Evolutionary conservation across 78 protist species (phyloP).

Genomic region (Creolimax fragrantissima): DNA sequence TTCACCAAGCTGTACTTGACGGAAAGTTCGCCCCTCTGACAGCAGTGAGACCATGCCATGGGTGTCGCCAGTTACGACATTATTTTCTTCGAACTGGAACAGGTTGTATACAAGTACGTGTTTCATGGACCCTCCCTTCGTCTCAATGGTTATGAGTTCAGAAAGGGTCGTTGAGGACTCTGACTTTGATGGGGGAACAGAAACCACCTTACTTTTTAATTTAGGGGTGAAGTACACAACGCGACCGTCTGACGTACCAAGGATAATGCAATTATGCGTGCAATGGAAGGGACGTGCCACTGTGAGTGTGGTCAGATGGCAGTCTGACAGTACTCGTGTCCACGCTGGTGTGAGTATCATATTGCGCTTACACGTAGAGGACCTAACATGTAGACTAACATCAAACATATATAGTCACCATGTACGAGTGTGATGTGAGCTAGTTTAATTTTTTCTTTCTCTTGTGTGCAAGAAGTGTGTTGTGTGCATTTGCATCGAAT

Average conservation of each 20-base stretch:
- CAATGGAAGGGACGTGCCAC: not conserved
- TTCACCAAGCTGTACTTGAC: not conserved
- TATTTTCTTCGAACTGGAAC: not conserved
- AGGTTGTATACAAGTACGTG: not conserved
- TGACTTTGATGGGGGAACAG: no score
- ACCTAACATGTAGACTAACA: no score
- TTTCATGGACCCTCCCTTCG: not conserved
- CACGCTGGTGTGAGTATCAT: not conserved
- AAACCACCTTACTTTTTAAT: not conserved
- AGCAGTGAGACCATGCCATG: not conserved
- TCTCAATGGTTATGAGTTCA: not conserved
- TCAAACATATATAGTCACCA: no score
- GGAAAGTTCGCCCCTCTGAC: not conserved
- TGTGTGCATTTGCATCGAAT: no score
- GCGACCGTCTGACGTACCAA: not conserved
- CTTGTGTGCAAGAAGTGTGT: no score
- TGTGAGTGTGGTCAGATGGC: not conserved
- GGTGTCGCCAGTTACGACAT: not conserved
- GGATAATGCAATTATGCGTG: not conserved
- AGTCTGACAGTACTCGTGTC: not conserved
- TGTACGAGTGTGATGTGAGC: no score
- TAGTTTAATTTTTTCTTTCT: no score
- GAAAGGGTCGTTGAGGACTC: no score
- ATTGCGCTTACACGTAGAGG: no score
- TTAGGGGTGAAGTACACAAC: not conserved